Base-by-base conservation (phyloP, 345 rosid species). In the Populus nigra region DNA sequence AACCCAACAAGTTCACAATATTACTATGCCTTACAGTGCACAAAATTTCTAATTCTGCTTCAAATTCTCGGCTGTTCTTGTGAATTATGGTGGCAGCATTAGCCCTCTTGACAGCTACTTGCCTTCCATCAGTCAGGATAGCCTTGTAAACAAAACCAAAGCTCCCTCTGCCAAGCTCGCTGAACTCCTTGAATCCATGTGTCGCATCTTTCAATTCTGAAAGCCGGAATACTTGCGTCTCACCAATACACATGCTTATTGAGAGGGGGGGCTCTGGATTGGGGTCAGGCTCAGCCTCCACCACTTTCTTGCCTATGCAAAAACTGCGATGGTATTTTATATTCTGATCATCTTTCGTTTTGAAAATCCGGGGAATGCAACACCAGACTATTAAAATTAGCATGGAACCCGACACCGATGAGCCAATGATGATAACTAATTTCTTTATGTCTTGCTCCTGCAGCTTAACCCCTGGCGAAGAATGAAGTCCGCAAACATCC, bases 1-100 rank as follows among this genome's bases (percentile, higher is more conserved):
- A 93, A 45, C 99, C 98, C 15, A 95, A 70, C 76, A 95, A 86
- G 82, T 95, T 93, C 79, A 95, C 99, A 22, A 95, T 90, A 81
- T 93, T 93, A 75, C 81, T 67, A 79, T 95, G 99, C 49, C 97
- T 81, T 50, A 88, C 85, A 74, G 86, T 90, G 83, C 98, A 93
- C 20, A 93, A 90, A 66, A 91, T 79, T 80, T 95, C 96, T 49
- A 95, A 47, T 41, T 95, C 97, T 76, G 85, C 78, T 73, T 95
- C 99, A 68, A 93, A 95, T 16, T 93, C 99, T 65, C 97, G 83
- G 9, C 79, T 87, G 80, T 91, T 95, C 1, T 85, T 85, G 86
- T 90, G 99, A 82, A 95, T 95, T 78, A 95, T 95, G 2, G 99
- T 95, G 29, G 96, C 93, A 15, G 99, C 99, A 65, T 95, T 95